These are phyloP conservation scores for Artemisia annua DNA, from an alignment of 129 eudicot genomes.

Conservation along the genomic window DNA sequence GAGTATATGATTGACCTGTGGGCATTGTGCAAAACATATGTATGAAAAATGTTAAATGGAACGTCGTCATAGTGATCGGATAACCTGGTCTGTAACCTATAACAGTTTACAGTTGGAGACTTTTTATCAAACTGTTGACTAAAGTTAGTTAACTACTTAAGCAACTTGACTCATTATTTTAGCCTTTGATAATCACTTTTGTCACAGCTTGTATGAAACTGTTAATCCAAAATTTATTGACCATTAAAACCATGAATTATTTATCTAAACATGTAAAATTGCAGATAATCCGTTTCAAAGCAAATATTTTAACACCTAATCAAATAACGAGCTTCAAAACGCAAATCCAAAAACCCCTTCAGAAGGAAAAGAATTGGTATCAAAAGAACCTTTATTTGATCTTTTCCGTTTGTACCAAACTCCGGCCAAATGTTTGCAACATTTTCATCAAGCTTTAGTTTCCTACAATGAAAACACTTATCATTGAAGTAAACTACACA, in stretches of 20 bases:
- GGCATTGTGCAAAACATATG: too few species aligned
- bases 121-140: too few species aligned
- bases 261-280: too few species aligned
- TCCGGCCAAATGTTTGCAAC: slow-evolving; percentile 77
- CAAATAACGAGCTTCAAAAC: background rate
- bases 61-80: too few species aligned
- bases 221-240: too few species aligned
- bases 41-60: too few species aligned
- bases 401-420: slow-evolving; percentile 62
- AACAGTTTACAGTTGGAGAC: too few species aligned
- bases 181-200: background rate
- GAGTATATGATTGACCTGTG: slow-evolving; percentile 35
- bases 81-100: too few species aligned
- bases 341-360: background rate
- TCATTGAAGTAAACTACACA: background rate
- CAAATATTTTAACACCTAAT: too few species aligned
- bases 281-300: background rate
- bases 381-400: slow-evolving; percentile 62
- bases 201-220: background rate
- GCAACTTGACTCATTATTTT: too few species aligned
- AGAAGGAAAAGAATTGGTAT: background rate
- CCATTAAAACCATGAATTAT: too few species aligned
- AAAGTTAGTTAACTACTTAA: too few species aligned
- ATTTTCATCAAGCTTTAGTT: slow-evolving; percentile 64
- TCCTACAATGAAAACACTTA: slow-evolving; percentile 46